Evolutionary conservation across 306 rosid species (phyloP).

Genomic region (Notholithocarpus densiflorus): DNA sequence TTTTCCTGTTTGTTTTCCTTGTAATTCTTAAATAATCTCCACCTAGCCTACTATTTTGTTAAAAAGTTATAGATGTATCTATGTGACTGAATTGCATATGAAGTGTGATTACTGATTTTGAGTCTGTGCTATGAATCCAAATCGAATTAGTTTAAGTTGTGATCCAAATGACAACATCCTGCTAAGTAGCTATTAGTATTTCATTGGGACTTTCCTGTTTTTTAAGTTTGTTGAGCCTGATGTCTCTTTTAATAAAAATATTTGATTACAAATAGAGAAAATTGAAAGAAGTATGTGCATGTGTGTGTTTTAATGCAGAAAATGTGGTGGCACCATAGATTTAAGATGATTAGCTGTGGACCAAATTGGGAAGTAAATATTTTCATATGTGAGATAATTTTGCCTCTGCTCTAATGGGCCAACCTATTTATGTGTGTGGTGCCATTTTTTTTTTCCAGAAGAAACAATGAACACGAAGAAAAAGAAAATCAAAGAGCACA

Average conservation of each 20-base stretch:
- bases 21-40: background rate
- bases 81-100: background rate
- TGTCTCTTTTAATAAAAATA: background rate
- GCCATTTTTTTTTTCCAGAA: background rate
- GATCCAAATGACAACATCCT: background rate
- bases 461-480: background rate
- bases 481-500: background rate
- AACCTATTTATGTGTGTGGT: background rate
- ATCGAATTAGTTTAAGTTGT: background rate
- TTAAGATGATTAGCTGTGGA: background rate
- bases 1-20: constrained; percentile 4
- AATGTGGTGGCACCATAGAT: background rate
- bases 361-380: background rate
- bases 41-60: background rate
- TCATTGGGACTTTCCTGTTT: background rate
- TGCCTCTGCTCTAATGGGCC: background rate
- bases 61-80: background rate
- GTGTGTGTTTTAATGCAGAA: background rate
- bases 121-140: background rate
- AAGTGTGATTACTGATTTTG: background rate
- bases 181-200: background rate
- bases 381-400: background rate
- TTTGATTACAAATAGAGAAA: background rate
- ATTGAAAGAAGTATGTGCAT: background rate
- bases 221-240: background rate